Conservation (phyloP, 78 protist species). For the Guillardia theta region DNA sequence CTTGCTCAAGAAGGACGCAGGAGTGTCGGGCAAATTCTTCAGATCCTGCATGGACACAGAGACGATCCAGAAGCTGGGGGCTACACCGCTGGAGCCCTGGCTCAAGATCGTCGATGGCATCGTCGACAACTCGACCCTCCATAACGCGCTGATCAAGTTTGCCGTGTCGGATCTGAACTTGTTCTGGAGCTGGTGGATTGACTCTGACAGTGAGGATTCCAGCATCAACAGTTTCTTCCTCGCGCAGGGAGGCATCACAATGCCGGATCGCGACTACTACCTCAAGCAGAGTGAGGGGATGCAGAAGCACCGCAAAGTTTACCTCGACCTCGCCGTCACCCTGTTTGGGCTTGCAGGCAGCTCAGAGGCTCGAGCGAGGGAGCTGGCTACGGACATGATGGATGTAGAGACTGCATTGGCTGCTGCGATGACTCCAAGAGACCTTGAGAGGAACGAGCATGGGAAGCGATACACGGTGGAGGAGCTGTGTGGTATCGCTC, state of each 20-base stretch:
- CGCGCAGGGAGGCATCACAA: conserved; percentile 24
- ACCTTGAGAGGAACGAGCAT: background rate
- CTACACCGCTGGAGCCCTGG: conserved; percentile 10
- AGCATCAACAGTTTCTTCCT: background rate
- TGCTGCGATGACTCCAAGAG: background rate
- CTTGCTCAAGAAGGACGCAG: background rate
- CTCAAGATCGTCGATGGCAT: background rate
- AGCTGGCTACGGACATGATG: background rate
- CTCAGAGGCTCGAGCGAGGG: background rate
- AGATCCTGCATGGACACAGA: conserved; percentile 6
- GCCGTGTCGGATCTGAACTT: background rate
- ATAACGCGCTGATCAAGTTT: background rate
- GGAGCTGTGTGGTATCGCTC: background rate
- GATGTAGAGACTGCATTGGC: conserved; percentile 34
- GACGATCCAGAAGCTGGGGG: background rate
- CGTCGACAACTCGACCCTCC: background rate
- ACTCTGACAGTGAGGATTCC: background rate
- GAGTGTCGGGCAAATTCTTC: background rate
- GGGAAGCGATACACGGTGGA: background rate
- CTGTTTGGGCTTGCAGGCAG: background rate
- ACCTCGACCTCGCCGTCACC: background rate
- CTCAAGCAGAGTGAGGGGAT: background rate
- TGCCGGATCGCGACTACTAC: conserved; percentile 22
- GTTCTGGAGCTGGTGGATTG: conserved; percentile 27
- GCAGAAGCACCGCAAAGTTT: background rate